Conservation (phyloP, 768 basidiomycete genomes). For the Mycena vulgaris region DNA sequence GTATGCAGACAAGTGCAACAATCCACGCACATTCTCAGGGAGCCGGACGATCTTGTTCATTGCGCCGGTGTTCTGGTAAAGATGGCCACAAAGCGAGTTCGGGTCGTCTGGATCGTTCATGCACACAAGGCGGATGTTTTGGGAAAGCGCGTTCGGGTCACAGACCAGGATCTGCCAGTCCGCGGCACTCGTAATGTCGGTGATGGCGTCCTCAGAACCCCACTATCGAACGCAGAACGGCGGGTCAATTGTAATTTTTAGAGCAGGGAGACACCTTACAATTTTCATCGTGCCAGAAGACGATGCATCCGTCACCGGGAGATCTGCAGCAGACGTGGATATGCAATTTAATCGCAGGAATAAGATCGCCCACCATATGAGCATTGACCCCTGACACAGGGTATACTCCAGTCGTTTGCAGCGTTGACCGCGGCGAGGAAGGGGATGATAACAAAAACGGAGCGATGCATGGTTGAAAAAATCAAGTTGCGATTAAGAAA, state of each 20-base stretch:
- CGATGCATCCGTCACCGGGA: not conserved
- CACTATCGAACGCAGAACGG: conserved; percentile 27
- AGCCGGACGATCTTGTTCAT: conserved; percentile 53
- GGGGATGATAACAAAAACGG: no score
- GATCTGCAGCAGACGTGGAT: not conserved
- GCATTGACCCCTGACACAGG: no score
- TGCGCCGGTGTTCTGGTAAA: conserved; percentile 48
- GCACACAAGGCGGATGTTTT: conserved; percentile 54
- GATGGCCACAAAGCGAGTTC: conserved; percentile 45
- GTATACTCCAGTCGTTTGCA: no score
- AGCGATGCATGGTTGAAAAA: no score
- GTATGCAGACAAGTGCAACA: not conserved
- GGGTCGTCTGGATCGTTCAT: conserved; percentile 36
- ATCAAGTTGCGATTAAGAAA: no score
- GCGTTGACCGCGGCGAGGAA: no score
- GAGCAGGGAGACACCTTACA: not conserved
- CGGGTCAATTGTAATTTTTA: no score
- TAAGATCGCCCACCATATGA: no score
- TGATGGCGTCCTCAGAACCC: conserved; percentile 45
- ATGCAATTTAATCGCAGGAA: no score
- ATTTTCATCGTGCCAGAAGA: conserved; percentile 32
- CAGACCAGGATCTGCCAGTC: conserved; percentile 59
- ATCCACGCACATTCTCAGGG: conserved; percentile 47
- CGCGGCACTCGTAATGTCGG: conserved; percentile 58
- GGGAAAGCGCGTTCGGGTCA: conserved; percentile 44